Conservation (phyloP, 2,329 filamentous ascomycete species). For the Venturiaceae sp. region DNA sequence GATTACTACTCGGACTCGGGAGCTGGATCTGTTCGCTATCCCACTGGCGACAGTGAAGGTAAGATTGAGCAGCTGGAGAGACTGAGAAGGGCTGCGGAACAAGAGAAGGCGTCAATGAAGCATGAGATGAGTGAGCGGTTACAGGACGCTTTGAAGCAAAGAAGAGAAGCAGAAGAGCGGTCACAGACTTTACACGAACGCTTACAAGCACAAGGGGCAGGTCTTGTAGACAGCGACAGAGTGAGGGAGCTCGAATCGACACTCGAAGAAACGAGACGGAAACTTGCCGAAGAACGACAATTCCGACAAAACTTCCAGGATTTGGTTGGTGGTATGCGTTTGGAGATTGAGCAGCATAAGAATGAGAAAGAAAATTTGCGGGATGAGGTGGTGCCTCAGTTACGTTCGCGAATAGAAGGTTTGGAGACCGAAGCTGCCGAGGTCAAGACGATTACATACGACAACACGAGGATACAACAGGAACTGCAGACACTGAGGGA, state of each 20-base stretch:
- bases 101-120: slow-evolving; percentile 80
- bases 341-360: slow-evolving; percentile 69
- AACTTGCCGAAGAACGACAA: slow-evolving; percentile 73
- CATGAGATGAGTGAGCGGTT: slow-evolving; percentile 77
- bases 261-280: slow-evolving; percentile 74
- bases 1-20: slow-evolving; percentile 98
- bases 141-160: slow-evolving; percentile 71
- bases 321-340: slow-evolving; percentile 70
- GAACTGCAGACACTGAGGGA: slow-evolving; percentile 63
- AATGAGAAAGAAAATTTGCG: slow-evolving; percentile 88
- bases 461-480: slow-evolving; percentile 77
- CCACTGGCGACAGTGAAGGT: slow-evolving; percentile 37
- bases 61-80: slow-evolving; percentile 67
- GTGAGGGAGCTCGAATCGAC: slow-evolving; percentile 70
- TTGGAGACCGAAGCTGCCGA: slow-evolving; percentile 66
- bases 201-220: slow-evolving; percentile 38
- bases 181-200: slow-evolving; percentile 74
- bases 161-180: slow-evolving; percentile 71
- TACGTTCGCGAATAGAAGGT: slow-evolving; percentile 67
- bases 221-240: slow-evolving; percentile 28
- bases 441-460: slow-evolving; percentile 64
- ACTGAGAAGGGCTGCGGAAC: slow-evolving; percentile 73
- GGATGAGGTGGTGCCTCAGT: slow-evolving; percentile 75
- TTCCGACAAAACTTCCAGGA: slow-evolving; percentile 93
- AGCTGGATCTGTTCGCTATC: slow-evolving; percentile 71